Base-by-base conservation (phyloP, 164 flowering plant species). In the Chloranthus sessilifolius region DNA sequence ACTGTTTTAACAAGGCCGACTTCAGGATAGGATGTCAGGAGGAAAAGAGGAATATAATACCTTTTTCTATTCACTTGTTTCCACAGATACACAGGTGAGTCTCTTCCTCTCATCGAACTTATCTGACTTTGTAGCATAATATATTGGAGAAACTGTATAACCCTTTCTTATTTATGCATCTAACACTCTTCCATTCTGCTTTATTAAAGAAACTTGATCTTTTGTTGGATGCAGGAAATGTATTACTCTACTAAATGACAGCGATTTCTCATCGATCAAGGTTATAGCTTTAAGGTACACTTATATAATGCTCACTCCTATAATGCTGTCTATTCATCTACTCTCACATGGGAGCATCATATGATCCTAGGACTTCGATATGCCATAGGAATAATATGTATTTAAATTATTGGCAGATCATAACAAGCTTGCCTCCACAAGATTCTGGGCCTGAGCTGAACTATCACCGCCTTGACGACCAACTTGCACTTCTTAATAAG, bases 241-340 rank as follows among this genome's bases (percentile, higher is more conserved):
- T 90, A 87, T 64, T 90, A 90, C 66, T 90, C 95, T 34, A 84
- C 88, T 9, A 90, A 90, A 63, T 78, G 99, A 62, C 99, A 94
- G 67, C 99, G 88, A 63, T 92, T 92, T 70, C 59, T 88, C 77
- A 87, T 94, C 37, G 99, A 94, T 68, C 97, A 94, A 73, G 99
- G 99, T 65, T 94, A 94, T 55, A 92, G 97, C 69, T 92, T 92
- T 48, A 92, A 92, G 96, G 97, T 90, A n/a, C n/a, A n/a, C n/a
- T n/a, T n/a, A n/a, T n/a, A n/a, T n/a, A n/a, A 64, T 43, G 25
- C 8, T 43, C 6, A 14, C 25, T 25, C 10, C 14, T n/a, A 20
- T 24, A 42, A 42, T 42, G 9, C 3, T 21, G 3, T 11, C 11
- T 42, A 9, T 21, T 20, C 15, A 21, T 21, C 25, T n/a, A n/a